Conservation (phyloP, 176 grass and related monocot genomes). For the Zoysia pacifica region DNA sequence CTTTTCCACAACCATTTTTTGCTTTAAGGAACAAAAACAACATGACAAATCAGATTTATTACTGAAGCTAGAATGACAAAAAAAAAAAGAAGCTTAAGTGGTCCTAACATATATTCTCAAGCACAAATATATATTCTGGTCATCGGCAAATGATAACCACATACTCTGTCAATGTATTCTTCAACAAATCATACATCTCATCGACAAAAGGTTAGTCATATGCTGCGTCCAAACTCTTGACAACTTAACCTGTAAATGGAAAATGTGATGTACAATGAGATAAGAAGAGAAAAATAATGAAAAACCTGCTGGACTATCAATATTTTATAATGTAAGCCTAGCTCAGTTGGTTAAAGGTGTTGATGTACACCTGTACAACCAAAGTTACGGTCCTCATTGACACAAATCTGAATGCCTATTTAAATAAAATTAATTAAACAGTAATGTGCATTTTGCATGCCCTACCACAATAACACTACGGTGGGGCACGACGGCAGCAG, state of each 20-base stretch:
- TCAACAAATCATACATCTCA: slow-evolving; percentile 88
- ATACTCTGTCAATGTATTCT: slow-evolving; percentile 81
- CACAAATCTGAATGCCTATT: background rate
- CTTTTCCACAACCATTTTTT: slow-evolving; percentile 99
- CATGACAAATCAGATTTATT: slow-evolving; percentile 24
- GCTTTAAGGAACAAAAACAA: slow-evolving; percentile 44
- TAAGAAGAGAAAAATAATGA: slow-evolving; percentile 5
- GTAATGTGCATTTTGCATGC: too few relatives aligned
- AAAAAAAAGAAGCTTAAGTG: slow-evolving; percentile 12
- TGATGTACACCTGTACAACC: too few relatives aligned
- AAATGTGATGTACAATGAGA: slow-evolving; percentile 23
- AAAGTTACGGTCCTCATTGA: background rate
- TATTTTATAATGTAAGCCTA: background rate
- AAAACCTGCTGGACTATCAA: slow-evolving; percentile 1
- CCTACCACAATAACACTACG: too few relatives aligned
- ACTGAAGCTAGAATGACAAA: slow-evolving; percentile 10
- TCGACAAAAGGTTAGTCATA: slow-evolving; percentile 98
- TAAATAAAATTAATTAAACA: too few relatives aligned
- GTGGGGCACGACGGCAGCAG: too few relatives aligned
- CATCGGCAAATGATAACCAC: slow-evolving; percentile 97
- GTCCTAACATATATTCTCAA: slow-evolving; percentile 82
- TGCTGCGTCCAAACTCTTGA: slow-evolving; percentile 89
- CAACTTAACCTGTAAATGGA: slow-evolving; percentile 83
- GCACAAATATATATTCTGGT: slow-evolving; percentile 92
- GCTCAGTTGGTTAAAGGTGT: background rate